Percentiles rank a stretch among this genome's conserved stretches.
phyloP scores from a whole-genome alignment of 1,139 yeast genomes.

The Sugiyamaella grinbergsii region DNA sequence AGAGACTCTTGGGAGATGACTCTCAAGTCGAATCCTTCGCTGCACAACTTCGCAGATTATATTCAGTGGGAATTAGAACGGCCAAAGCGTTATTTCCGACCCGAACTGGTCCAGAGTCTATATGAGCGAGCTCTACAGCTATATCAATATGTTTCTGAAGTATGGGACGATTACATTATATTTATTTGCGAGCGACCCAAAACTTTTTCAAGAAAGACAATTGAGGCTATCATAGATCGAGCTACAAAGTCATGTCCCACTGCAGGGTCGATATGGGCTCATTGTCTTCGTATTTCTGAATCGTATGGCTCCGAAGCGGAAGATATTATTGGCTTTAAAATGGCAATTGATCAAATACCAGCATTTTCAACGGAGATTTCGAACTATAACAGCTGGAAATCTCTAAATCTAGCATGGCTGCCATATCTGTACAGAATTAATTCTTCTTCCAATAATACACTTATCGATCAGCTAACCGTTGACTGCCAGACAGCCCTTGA shows the following conservation, averaged over 20 bases:
- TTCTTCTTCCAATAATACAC: not conserved
- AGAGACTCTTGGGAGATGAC: constrained; percentile 33
- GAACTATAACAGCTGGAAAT: constrained; percentile 19
- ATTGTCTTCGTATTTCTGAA: constrained; percentile 30
- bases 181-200: constrained; percentile 27
- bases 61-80: constrained; percentile 36
- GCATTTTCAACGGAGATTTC: constrained; percentile 7
- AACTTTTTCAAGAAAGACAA: constrained; percentile 8
- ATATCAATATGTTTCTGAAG: constrained; percentile 29
- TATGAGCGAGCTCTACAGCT: constrained; percentile 34
- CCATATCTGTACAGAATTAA: constrained; percentile 15
- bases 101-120: constrained; percentile 27
- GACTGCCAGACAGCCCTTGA: constrained; percentile 10
- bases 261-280: constrained; percentile 38
- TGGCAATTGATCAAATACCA: constrained; percentile 17
- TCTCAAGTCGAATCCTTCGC: constrained; percentile 25
- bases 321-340: constrained; percentile 23
- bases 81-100: constrained; percentile 21
- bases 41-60: constrained; percentile 39
- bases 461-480: constrained; percentile 5
- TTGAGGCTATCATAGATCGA: constrained; percentile 30
- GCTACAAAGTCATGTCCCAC: constrained; percentile 34
- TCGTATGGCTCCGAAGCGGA: constrained; percentile 22
- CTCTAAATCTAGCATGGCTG: constrained; percentile 7
- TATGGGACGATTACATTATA: constrained; percentile 41